Evolutionary conservation across 2,329 filamentous ascomycete genomes (phyloP), one percentile per base, ranked within the genome.

Genomic region (Fusarium nisikadoi): DNA sequence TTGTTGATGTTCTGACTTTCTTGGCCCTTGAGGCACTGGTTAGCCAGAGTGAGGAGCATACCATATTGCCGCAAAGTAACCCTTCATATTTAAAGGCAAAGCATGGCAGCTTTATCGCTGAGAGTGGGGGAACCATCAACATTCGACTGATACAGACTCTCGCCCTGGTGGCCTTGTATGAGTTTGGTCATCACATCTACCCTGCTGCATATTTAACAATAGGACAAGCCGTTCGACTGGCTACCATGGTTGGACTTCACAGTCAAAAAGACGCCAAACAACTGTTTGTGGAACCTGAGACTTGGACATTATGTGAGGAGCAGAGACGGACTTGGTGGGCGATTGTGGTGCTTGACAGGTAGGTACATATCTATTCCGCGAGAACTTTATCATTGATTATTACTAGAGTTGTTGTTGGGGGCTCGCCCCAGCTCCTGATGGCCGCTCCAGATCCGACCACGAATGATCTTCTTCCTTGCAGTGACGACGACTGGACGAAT

Each of bases 331-430:
- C 33, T 12, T 52, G 49, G 33, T 52, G 49, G 49, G 19, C 13
- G 5, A 52, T 52, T 20, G 13, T 36, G 6, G 17, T 52, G 33
- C 33, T 52, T 27, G 49, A 52, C 10, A 52, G 49, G 33, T 38
- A 25, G 16, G n/a, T 38, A 2, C 3, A 25, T 17, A 3, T 0
- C 1, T 2, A 16, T 9, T 0, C 19, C 2, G n/a, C 2, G 13
- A 4, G 19, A 12, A 14, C 0, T 27, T 3, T 1, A 16, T 12
- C 7, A 20, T 20, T 52, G 5, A 52, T 6, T 27, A 8, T 17
- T 11, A n/a, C 23, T 9, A 58, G 55, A 12, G 35, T 52, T 27
- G 12, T 58, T 1, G 55, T 58, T 19, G 19, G 43, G 23, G 43
- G 55, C 3, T 52, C 55, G 2, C 35, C 35, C 0, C 25, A 29